Conservation (phyloP, 2,329 filamentous ascomycete genomes). For the Alternaria novae-zelandiae region DNA sequence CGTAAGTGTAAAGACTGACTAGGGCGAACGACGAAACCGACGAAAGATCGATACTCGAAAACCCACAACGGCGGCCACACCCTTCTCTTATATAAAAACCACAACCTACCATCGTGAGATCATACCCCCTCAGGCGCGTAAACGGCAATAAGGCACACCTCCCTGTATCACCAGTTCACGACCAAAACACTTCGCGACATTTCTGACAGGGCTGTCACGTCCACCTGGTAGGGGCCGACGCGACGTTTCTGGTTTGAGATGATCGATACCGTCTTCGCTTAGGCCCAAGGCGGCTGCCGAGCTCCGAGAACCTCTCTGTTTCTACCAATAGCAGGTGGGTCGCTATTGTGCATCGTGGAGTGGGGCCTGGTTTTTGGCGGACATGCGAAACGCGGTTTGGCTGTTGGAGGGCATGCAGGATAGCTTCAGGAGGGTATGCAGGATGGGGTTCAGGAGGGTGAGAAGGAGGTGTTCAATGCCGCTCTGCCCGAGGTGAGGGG, state of each 20-base stretch:
- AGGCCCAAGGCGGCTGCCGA: not conserved
- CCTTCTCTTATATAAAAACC: constrained; percentile 2
- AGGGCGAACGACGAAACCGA: not conserved
- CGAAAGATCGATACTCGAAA: constrained; percentile 2
- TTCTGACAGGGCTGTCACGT: constrained; percentile 18
- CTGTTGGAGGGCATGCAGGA: not conserved
- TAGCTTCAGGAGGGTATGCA: not conserved
- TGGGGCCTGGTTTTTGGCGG: constrained; percentile 1
- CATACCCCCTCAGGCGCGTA: constrained; percentile 8
- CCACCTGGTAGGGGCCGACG: constrained; percentile 4
- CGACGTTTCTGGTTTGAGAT: constrained; percentile 18
- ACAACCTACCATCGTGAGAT: not conserved
- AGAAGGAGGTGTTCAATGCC: constrained; percentile 8
- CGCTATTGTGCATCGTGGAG: not conserved
- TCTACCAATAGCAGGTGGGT: constrained; percentile 1
- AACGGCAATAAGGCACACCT: constrained; percentile 16
- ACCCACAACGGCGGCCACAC: constrained; percentile 3
- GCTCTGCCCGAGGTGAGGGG: not conserved
- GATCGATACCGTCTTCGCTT: not conserved
- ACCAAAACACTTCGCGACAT: constrained; percentile 4
- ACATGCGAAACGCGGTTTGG: constrained; percentile 8
- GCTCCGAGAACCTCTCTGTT: not conserved
- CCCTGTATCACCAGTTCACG: constrained; percentile 14
- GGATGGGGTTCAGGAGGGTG: not conserved
- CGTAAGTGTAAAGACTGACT: constrained; percentile 4